phyloP scores from a whole-genome alignment of 352 stramenopile genomes.

The Chrysophaeum taylorii region DNA sequence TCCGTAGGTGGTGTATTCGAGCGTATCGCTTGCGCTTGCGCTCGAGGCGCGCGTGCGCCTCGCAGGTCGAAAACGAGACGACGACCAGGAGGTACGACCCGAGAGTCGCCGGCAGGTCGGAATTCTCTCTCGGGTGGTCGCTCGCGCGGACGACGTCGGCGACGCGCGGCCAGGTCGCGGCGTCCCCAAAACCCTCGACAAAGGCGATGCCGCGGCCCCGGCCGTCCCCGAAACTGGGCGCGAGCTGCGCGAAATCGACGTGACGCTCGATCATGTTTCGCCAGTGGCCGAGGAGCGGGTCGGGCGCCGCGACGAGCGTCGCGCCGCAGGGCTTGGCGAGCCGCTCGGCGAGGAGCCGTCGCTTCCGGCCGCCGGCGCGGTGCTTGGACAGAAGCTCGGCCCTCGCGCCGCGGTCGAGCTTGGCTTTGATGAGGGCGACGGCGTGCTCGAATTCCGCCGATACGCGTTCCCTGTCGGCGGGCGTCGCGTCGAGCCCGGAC shows the following conservation, averaged over 20 bases:
- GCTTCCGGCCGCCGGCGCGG: constrained; percentile 26
- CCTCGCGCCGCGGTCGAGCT: constrained; percentile 37
- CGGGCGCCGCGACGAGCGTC: constrained; percentile 50
- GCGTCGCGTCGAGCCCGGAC: not conserved
- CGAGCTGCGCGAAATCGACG: constrained; percentile 31
- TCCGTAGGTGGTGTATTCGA: not conserved
- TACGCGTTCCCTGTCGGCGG: not conserved
- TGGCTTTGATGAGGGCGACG: constrained; percentile 29
- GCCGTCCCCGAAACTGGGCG: constrained; percentile 27
- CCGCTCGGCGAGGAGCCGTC: constrained; percentile 34
- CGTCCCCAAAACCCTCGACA: constrained; percentile 39
- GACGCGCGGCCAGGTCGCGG: constrained; percentile 13
- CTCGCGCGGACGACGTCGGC: not conserved
- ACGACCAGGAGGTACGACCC: constrained; percentile 42
- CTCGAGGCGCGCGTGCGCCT: constrained; percentile 18
- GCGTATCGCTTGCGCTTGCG: constrained; percentile 8
- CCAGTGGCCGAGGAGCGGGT: constrained; percentile 53
- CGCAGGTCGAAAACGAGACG: constrained; percentile 34
- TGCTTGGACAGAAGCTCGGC: constrained; percentile 24
- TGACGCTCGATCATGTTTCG: constrained; percentile 42
- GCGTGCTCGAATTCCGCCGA: not conserved
- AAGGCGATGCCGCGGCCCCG: constrained; percentile 34
- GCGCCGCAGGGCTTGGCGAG: constrained; percentile 36
- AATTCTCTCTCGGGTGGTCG: too few relatives aligned
- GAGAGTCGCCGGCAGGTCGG: not conserved